phyloP scores from a whole-genome alignment of 192 early-diverging fungal genomes.

The Mortierella antarctica region DNA sequence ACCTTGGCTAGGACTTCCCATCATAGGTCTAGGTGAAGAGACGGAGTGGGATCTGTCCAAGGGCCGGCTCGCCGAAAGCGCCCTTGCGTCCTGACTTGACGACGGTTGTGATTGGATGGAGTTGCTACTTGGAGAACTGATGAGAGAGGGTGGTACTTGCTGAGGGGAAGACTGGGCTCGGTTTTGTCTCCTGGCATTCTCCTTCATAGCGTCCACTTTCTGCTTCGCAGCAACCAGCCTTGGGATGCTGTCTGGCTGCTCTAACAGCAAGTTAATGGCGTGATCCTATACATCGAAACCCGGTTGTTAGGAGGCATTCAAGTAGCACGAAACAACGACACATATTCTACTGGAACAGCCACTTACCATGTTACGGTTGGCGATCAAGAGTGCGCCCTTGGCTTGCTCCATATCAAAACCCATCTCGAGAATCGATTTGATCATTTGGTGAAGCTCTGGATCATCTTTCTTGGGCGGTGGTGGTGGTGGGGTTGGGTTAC shows the following conservation, averaged over 20 bases:
- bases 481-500: constrained; percentile 2
- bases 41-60: constrained; percentile 27
- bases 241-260: constrained; percentile 63
- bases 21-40: constrained; percentile 33
- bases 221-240: constrained; percentile 30
- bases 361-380: constrained; percentile 63
- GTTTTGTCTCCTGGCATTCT: constrained; percentile 43
- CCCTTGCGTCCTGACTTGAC: constrained; percentile 8
- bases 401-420: constrained; percentile 73
- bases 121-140: constrained; percentile 12
- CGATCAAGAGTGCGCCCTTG: constrained; percentile 66
- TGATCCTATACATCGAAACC: constrained; percentile 56
- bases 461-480: constrained; percentile 33
- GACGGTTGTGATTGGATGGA: constrained; percentile 1
- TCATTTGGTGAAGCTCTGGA: constrained; percentile 44
- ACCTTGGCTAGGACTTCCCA: constrained; percentile 14
- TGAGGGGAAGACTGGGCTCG: constrained; percentile 43
- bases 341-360: neutral
- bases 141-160: constrained; percentile 21
- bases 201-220: constrained; percentile 44
- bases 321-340: neutral
- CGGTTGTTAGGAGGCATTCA: neutral
- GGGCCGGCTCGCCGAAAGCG: neutral
- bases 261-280: constrained; percentile 68
- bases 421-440: constrained; percentile 72